Evolutionary conservation across 345 rosid species (phyloP), one percentile per base, ranked within the genome.

Genomic region (Lumnitzera littorea): DNA sequence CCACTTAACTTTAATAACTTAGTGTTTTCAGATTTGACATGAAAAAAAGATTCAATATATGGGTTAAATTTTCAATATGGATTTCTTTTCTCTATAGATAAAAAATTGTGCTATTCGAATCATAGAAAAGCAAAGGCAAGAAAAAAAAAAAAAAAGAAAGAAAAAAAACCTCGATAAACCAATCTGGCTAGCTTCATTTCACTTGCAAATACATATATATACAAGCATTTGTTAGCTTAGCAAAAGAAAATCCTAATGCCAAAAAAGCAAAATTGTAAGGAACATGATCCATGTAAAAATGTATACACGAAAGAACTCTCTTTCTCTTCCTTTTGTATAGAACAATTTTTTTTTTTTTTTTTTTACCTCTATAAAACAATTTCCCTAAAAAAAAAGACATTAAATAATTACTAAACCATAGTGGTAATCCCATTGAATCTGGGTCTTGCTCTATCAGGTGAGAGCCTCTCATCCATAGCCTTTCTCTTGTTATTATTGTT

Each of bases 391-490:
- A 31, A 49, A 11, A 27, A 25, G 41, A n/a, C 54, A 54, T 43
- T 29, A 46, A 29, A 46, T 49, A 48, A 46, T 23, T 15, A 46
- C 73, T 53, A 79, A 48, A 79, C 83, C 31, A 65, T 13, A 48
- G 79, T 74, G 16, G 74, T 65, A 25, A 84, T 67, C 53, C 63
- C 82, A 48, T 56, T 70, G 62, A 69, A 80, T 73, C 86, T 76
- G 3, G 74, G 82, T 67, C 91, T 76, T 46, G 80, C 71, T 66
- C 82, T 76, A 12, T 80, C 80, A 5, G 86, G 78, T 25, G 91
- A 80, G 31, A 69, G 68, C 51, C 73, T 80, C 59, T 76, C 91
- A 66, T 82, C 86, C 70, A 78, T 53, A 29, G 74, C 62, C 70
- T 82, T 82, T 53, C 86, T 85, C 81, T 82, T 85, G 72, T 61